Percentiles rank a stretch among this genome's conserved stretches.
Conservation (phyloP, 306 rosid species). For the Casuarina equisetifolia region DNA sequence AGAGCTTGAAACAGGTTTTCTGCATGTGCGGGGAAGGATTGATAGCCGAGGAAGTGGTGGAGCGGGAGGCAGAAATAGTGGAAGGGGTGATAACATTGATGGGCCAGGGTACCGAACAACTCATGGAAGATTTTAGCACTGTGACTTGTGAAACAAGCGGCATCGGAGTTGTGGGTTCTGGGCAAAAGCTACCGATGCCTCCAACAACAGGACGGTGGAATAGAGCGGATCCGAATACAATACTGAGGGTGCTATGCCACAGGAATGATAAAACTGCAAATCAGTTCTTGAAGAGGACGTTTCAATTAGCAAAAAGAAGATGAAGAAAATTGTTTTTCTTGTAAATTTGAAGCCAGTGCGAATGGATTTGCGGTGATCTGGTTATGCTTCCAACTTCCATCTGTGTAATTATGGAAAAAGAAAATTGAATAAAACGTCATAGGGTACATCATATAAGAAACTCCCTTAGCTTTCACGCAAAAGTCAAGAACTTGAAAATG, state of each 20-base stretch:
- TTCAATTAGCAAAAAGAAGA: slow-evolving; percentile 82
- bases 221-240: slow-evolving; percentile 82
- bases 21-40: slow-evolving; percentile 81
- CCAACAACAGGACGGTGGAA: slow-evolving; percentile 93
- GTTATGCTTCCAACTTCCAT: slow-evolving; percentile 13
- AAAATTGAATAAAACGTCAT: neutral
- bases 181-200: slow-evolving; percentile 77
- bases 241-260: slow-evolving; percentile 81
- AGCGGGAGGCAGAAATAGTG: slow-evolving; percentile 68
- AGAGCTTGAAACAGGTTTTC: slow-evolving; percentile 63
- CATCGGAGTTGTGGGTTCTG: slow-evolving; percentile 56
- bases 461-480: neutral
- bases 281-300: slow-evolving; percentile 74
- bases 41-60: slow-evolving; percentile 65
- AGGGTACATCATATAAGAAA: slow-evolving; percentile 17
- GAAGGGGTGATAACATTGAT: slow-evolving; percentile 73
- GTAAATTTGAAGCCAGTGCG: slow-evolving; percentile 28
- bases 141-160: slow-evolving; percentile 74
- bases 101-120: slow-evolving; percentile 71
- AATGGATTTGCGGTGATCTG: slow-evolving; percentile 5
- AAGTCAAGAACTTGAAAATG: slow-evolving; percentile 4
- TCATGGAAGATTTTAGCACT: slow-evolving; percentile 81
- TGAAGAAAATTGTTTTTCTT: slow-evolving; percentile 22
- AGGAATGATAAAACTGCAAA: slow-evolving; percentile 76
- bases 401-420: neutral